Conservation (phyloP, 2,329 filamentous ascomycete species). For the Stachybotrys chartarum region DNA sequence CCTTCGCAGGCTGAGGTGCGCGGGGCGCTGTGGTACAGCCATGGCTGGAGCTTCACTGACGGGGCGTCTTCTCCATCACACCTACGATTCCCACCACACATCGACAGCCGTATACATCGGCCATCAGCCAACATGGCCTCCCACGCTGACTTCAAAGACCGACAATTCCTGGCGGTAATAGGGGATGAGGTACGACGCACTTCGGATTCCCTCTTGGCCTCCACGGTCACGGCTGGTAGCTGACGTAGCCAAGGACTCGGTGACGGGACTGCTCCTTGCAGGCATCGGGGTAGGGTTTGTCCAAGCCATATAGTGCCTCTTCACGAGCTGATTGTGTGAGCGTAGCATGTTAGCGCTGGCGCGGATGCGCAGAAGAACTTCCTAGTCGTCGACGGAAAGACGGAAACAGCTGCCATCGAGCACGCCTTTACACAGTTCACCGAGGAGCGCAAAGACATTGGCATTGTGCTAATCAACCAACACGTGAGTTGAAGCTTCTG, state of each 20-base stretch:
- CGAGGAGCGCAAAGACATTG: slow-evolving; percentile 87
- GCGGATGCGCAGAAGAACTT: slow-evolving; percentile 96
- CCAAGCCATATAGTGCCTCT: neutral
- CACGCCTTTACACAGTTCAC: slow-evolving; percentile 86
- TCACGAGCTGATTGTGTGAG: slow-evolving; percentile 2
- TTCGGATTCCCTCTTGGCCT: slow-evolving; percentile 9
- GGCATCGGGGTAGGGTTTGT: slow-evolving; percentile 70
- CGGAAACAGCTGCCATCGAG: slow-evolving; percentile 81
- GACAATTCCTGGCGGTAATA: slow-evolving; percentile 95
- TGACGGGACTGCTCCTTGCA: slow-evolving; percentile 89
- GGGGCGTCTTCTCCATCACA: neutral
- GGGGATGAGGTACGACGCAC: slow-evolving; percentile 70
- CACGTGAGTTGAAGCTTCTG: slow-evolving; percentile 55
- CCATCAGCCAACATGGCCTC: slow-evolving; percentile 33
- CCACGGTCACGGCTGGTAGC: slow-evolving; percentile 5
- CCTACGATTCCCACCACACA: neutral
- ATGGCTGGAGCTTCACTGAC: neutral
- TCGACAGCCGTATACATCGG: neutral
- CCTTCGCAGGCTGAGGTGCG: neutral
- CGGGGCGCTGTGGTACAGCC: neutral
- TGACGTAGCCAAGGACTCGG: slow-evolving; percentile 65
- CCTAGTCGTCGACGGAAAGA: slow-evolving; percentile 91
- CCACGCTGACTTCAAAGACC: slow-evolving; percentile 64
- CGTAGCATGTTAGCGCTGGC: slow-evolving; percentile 79
- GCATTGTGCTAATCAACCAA: slow-evolving; percentile 94